phyloP scores from a whole-genome alignment of 371 early-diverging fungal genomes.

The Apophysomyces variabilis region DNA sequence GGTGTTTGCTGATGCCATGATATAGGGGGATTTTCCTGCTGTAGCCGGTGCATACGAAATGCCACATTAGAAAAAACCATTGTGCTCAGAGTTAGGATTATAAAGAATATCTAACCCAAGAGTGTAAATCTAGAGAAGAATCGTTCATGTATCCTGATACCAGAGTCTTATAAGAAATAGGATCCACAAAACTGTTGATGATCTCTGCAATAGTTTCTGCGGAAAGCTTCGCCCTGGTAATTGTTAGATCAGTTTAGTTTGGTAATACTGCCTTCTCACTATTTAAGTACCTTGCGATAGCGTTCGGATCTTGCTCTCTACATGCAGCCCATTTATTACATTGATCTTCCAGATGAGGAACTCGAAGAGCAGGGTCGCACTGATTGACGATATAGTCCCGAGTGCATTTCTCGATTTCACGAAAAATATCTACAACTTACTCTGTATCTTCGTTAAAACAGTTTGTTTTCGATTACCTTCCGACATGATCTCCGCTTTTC shows the following conservation, averaged over 20 bases:
- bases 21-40: not conserved
- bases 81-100: not conserved
- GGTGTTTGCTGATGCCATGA: not conserved
- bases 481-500: constrained; percentile 54
- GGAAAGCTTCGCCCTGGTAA: constrained; percentile 61
- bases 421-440: not conserved
- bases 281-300: constrained; percentile 57
- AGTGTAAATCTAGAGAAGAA: not conserved
- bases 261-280: not conserved
- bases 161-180: constrained; percentile 83
- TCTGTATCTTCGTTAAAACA: not conserved
- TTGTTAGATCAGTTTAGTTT: not conserved
- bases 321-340: constrained; percentile 84
- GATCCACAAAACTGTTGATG: constrained; percentile 79
- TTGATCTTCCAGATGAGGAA: constrained; percentile 78
- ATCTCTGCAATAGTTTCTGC: constrained; percentile 85
- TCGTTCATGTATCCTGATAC: constrained; percentile 27
- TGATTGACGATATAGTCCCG: constrained; percentile 75
- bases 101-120: not conserved
- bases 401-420: constrained; percentile 67
- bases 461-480: not conserved
- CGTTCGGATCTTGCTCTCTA: constrained; percentile 75
- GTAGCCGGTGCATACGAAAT: not conserved
- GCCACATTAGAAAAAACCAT: not conserved
- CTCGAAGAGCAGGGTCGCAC: constrained; percentile 72